A percentile compares a stretch with the other conserved stretches of the same genome.
phyloP scores from a whole-genome alignment of 2,329 filamentous ascomycete genomes.

The Venturia nashicola region DNA sequence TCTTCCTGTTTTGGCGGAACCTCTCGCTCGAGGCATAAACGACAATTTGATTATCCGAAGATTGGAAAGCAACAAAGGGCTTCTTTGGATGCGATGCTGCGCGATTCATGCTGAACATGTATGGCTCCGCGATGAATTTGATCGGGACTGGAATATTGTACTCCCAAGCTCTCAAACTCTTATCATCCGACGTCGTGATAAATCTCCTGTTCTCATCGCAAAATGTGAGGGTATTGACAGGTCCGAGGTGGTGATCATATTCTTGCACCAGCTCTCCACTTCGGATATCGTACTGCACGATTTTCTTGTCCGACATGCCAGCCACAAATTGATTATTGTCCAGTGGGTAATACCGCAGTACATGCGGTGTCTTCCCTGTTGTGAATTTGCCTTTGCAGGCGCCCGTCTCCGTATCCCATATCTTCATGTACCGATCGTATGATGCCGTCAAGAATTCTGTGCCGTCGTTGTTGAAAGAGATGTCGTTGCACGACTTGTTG shows the following conservation, averaged over 20 bases:
- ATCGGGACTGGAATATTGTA: slow-evolving; percentile 95
- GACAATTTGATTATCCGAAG: slow-evolving; percentile 88
- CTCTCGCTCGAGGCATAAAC: slow-evolving; percentile 92
- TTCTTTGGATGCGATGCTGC: slow-evolving; percentile 74
- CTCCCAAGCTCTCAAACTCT: slow-evolving; percentile 85
- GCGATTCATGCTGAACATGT: slow-evolving; percentile 94
- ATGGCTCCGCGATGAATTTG: slow-evolving; percentile 93
- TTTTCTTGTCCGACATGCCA: slow-evolving; percentile 98
- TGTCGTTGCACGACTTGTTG: slow-evolving; percentile 77
- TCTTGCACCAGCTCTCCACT: slow-evolving; percentile 79
- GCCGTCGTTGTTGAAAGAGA: slow-evolving; percentile 73
- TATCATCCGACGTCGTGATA: slow-evolving; percentile 96
- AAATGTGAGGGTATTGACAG: slow-evolving; percentile 95
- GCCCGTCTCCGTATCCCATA: slow-evolving; percentile 97
- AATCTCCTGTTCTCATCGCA: slow-evolving; percentile 90
- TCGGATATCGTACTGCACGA: slow-evolving; percentile 88
- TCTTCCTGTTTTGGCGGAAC: slow-evolving; percentile 95
- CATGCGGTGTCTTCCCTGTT: slow-evolving; percentile 89
- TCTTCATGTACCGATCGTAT: slow-evolving; percentile 91
- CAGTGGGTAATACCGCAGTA: slow-evolving; percentile 84
- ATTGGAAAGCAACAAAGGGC: slow-evolving; percentile 91
- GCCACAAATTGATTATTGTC: slow-evolving; percentile 83
- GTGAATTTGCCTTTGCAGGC: slow-evolving; percentile 79
- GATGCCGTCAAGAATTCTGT: slow-evolving; percentile 81
- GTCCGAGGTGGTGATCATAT: slow-evolving; percentile 96